These are phyloP conservation scores for Arthrobotrys conoides DNA, from an alignment of 2,329 filamentous ascomycete species.

Conservation along the genomic window DNA sequence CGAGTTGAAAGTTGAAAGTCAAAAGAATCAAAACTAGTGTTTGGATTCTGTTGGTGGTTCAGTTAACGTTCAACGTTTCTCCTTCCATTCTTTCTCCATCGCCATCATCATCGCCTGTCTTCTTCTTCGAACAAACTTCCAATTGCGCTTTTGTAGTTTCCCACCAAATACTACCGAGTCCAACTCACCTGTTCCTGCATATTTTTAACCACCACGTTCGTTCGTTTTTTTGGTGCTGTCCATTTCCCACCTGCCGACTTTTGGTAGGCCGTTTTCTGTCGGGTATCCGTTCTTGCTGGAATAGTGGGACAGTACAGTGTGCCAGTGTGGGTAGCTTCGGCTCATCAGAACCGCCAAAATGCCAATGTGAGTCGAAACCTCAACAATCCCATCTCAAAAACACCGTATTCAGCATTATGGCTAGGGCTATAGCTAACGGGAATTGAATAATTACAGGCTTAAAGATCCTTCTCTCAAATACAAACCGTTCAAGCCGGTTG, in stretches of 20 bases:
- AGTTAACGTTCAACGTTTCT: conserved; percentile 17
- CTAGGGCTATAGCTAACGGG: background rate
- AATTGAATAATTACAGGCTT: conserved; percentile 72
- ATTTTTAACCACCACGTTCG: background rate
- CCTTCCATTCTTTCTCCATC: background rate
- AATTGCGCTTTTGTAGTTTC: conserved; percentile 34
- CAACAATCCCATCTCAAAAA: background rate
- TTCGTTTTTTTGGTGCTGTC: background rate
- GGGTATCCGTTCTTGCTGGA: background rate
- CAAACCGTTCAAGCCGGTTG: conserved; percentile 76
- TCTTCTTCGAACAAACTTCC: background rate
- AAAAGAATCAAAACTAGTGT: background rate
- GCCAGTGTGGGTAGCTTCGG: conserved; percentile 43
- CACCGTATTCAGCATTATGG: background rate
- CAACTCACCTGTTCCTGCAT: conserved; percentile 27
- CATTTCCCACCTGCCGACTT: conserved; percentile 40
- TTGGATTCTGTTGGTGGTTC: background rate
- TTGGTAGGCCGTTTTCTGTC: conserved; percentile 35
- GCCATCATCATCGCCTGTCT: background rate
- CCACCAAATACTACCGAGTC: background rate
- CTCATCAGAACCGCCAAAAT: conserved; percentile 28
- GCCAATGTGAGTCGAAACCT: conserved; percentile 42
- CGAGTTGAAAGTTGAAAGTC: no score
- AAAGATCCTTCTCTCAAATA: conserved; percentile 84
- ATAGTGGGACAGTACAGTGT: background rate